Evolutionary conservation across 176 grass and related monocot species (phyloP).

Genomic region (Oryza glumipatula): DNA sequence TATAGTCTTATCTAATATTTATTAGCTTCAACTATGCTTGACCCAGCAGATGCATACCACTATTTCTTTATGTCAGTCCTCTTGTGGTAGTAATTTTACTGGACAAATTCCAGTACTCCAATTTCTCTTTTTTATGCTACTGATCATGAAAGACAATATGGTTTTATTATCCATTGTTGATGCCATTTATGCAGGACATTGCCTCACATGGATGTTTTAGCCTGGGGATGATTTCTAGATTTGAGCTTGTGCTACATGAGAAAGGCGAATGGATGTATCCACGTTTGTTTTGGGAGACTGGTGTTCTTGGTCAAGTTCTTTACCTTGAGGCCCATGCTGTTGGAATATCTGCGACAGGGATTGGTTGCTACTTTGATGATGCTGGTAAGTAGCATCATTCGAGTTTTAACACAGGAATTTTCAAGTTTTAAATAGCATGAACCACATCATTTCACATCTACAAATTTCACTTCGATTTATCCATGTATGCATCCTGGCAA

Average conservation of each 20-base stretch:
- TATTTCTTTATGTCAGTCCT: neutral
- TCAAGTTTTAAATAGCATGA: neutral
- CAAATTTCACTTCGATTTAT: neutral
- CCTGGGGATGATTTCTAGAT: slow-evolving; percentile 89
- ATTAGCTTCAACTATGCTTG: neutral
- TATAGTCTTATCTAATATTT: neutral
- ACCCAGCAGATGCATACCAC: neutral
- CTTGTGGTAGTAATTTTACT: neutral
- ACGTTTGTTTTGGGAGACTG: slow-evolving; percentile 91
- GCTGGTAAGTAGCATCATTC: slow-evolving; percentile 51
- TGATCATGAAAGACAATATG: neutral
- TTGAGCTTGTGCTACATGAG: slow-evolving; percentile 67
- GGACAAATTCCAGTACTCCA: neutral
- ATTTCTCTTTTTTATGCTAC: neutral
- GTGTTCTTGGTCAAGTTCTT: slow-evolving; percentile 89
- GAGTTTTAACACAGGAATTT: neutral
- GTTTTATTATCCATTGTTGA: slow-evolving; percentile 13
- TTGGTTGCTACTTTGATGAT: slow-evolving; percentile 98
- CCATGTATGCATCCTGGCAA: no score
- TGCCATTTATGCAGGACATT: slow-evolving; percentile 70
- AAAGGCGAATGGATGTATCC: slow-evolving; percentile 98
- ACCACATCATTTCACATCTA: neutral
- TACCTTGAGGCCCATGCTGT: slow-evolving; percentile 97
- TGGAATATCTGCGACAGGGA: slow-evolving; percentile 94
- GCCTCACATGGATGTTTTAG: slow-evolving; percentile 96